These are phyloP conservation scores for Vararia minispora DNA, from an alignment of 768 basidiomycete genomes.

Conservation along the genomic window DNA sequence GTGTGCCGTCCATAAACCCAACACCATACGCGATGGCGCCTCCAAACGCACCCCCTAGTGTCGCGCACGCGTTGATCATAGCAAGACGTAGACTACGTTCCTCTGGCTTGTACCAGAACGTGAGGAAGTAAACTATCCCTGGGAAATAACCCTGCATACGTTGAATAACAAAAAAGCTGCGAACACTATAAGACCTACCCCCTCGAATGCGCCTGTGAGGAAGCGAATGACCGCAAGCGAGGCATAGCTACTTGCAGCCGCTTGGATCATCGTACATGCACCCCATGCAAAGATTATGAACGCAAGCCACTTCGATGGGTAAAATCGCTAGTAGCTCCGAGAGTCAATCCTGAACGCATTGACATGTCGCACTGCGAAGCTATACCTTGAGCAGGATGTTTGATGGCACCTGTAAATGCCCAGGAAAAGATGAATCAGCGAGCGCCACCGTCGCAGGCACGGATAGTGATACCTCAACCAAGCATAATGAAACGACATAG, in stretches of 20 bases:
- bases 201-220: slow-evolving; percentile 32
- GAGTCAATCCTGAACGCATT: no score
- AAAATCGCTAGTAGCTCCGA: no score
- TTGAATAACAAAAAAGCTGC: no score
- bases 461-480: no score
- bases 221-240: slow-evolving; percentile 32
- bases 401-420: slow-evolving; percentile 29
- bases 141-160: slow-evolving; percentile 32
- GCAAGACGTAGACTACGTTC: slow-evolving; percentile 20
- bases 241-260: slow-evolving; percentile 25
- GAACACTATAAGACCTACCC: no score
- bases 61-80: slow-evolving; percentile 22
- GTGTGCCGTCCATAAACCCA: slow-evolving; percentile 18
- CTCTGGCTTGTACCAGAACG: slow-evolving; percentile 32
- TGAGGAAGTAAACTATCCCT: slow-evolving; percentile 30
- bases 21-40: slow-evolving; percentile 22
- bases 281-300: slow-evolving; percentile 31
- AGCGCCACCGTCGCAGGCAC: no score
- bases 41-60: slow-evolving; percentile 16
- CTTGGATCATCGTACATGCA: slow-evolving; percentile 25
- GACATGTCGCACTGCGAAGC: no score
- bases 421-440: slow-evolving; percentile 29
- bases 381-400: slow-evolving; percentile 30
- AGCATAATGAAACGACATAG: slow-evolving; percentile 27
- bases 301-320: slow-evolving; percentile 28